A percentile compares a stretch with the other conserved stretches of the same genome.
These are phyloP conservation scores for Xerocomus amazonicus DNA, from an alignment of 1,284 basidiomycete species.

Conservation along the genomic window DNA sequence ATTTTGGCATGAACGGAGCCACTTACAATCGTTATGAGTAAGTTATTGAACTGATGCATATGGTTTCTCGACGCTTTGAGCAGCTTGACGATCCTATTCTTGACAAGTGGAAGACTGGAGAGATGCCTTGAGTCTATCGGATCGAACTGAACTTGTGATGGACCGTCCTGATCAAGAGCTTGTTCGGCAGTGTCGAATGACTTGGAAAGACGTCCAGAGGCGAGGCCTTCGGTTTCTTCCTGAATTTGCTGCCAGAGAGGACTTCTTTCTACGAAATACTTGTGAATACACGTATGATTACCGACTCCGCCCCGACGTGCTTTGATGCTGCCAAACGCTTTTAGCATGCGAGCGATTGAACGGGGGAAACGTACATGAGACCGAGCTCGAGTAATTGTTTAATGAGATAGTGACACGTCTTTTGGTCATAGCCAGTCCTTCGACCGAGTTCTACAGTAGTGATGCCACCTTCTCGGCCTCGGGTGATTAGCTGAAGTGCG, in stretches of 20 bases:
- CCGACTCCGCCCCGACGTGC: constrained; percentile 73
- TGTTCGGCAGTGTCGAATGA: constrained; percentile 30
- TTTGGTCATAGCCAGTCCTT: constrained; percentile 82
- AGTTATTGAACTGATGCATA: constrained; percentile 65
- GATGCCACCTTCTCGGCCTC: constrained; percentile 72
- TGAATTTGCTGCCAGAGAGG: constrained; percentile 67
- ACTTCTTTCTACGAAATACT: constrained; percentile 71
- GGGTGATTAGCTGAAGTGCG: constrained; percentile 81
- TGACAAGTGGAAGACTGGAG: constrained; percentile 66
- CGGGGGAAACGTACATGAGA: constrained; percentile 56
- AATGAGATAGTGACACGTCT: constrained; percentile 84
- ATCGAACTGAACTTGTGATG: constrained; percentile 48
- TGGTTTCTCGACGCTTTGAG: constrained; percentile 63
- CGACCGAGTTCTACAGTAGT: constrained; percentile 76
- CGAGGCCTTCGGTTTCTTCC: constrained; percentile 43
- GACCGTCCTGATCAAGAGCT: constrained; percentile 26
- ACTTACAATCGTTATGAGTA: constrained; percentile 66
- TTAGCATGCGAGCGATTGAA: constrained; percentile 3
- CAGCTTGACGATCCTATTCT: constrained; percentile 62
- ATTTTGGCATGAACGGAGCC: background rate
- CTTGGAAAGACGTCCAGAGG: constrained; percentile 26
- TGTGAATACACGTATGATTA: constrained; percentile 71
- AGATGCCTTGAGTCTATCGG: constrained; percentile 73
- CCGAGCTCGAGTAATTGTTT: constrained; percentile 69
- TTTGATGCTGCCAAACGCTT: constrained; percentile 51